Conservation (phyloP, 2,329 filamentous ascomycete genomes). For the Aspergillus flavus region DNA sequence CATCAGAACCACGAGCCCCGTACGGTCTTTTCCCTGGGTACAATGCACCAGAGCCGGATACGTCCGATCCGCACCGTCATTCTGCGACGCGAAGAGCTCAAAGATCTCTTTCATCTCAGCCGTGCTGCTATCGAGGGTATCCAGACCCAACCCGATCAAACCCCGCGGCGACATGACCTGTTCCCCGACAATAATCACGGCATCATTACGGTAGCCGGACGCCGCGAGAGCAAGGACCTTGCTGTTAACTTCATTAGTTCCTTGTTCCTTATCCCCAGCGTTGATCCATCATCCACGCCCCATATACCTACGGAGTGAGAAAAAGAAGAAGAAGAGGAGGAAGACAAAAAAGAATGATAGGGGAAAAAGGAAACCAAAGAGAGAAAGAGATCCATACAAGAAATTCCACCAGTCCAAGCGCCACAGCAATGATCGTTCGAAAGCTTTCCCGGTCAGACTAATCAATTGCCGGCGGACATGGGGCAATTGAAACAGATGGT, state of each 20-base stretch:
- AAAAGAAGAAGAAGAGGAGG: no score
- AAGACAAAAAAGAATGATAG: no score
- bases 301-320: conserved; percentile 6
- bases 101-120: conserved; percentile 70
- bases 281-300: neutral
- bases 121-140: conserved; percentile 70
- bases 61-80: conserved; percentile 40
- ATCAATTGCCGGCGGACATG: conserved; percentile 67
- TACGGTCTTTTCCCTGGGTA: conserved; percentile 87
- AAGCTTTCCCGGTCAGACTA: conserved; percentile 72
- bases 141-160: conserved; percentile 68
- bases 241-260: neutral
- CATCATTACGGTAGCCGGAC: conserved; percentile 68
- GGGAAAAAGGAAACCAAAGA: neutral
- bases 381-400: conserved; percentile 49
- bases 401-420: conserved; percentile 69
- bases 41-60: conserved; percentile 77
- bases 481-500: conserved; percentile 63
- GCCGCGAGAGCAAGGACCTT: conserved; percentile 66
- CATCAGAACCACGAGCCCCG: conserved; percentile 70
- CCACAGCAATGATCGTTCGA: conserved; percentile 68
- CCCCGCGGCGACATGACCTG: conserved; percentile 74
- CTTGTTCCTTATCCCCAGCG: neutral
- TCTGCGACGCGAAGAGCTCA: conserved; percentile 55
- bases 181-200: conserved; percentile 68